A percentile compares a stretch with the other conserved stretches of the same genome.
phyloP scores from a whole-genome alignment of 495 filamentous ascomycete genomes.

The Neurospora hispaniola region DNA sequence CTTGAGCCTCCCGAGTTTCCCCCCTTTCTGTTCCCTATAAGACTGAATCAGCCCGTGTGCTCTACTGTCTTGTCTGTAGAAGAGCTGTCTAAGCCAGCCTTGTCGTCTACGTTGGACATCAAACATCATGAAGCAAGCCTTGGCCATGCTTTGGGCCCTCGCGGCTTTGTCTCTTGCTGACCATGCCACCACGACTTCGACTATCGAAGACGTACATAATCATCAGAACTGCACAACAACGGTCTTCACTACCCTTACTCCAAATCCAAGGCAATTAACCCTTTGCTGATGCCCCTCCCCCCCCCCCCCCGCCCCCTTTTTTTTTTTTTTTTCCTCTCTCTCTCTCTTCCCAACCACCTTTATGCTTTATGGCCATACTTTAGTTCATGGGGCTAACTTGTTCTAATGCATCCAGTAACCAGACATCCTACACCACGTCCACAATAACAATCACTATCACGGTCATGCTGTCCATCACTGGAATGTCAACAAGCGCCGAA shows the following conservation, averaged over 20 bases:
- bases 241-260: neutral
- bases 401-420: neutral
- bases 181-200: neutral
- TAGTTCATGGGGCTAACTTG: neutral
- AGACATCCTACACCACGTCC: neutral
- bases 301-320: no score
- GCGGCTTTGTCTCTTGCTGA: neutral
- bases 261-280: neutral
- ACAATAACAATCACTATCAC: neutral
- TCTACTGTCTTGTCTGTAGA: neutral
- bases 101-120: neutral
- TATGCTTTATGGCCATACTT: neutral
- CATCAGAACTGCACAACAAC: neutral
- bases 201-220: neutral
- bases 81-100: neutral
- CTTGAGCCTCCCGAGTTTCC: neutral
- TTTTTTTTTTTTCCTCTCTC: no score
- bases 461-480: neutral
- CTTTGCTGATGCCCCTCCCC: neutral
- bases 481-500: neutral
- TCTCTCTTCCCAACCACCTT: no score
- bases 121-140: neutral
- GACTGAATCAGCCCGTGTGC: neutral
- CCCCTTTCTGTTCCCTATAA: neutral
- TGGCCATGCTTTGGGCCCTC: neutral